Evolutionary conservation across 352 stramenopile genomes (phyloP).

Genomic region (Globisporangium paroecandrum): DNA sequence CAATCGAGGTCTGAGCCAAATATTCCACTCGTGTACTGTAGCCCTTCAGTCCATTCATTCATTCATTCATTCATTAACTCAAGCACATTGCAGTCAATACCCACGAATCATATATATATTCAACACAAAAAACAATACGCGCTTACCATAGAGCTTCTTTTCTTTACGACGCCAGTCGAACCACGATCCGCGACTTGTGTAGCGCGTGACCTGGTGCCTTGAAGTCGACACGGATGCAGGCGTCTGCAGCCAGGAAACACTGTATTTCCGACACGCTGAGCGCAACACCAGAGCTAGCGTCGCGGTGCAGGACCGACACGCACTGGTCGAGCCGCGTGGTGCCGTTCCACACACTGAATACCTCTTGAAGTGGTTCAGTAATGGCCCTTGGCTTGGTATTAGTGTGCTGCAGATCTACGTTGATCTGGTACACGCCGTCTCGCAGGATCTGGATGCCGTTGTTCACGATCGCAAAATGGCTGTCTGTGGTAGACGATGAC

Average conservation of each 20-base stretch:
- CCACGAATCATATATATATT: background rate
- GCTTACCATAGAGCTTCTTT: background rate
- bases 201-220: constrained; percentile 21
- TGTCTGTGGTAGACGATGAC: constrained; percentile 13
- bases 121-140: background rate
- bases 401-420: constrained; percentile 32
- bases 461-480: constrained; percentile 28
- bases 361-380: constrained; percentile 3
- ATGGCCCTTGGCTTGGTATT: background rate
- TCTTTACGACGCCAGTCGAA: constrained; percentile 10
- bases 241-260: constrained; percentile 21
- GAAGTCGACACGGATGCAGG: constrained; percentile 30
- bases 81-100: background rate
- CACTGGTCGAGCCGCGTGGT: constrained; percentile 35
- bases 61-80: background rate
- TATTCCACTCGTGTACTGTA: background rate
- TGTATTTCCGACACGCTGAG: constrained; percentile 29
- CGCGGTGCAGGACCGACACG: constrained; percentile 13
- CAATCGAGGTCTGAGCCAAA: background rate
- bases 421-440: constrained; percentile 28
- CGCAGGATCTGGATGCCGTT: constrained; percentile 26
- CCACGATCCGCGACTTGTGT: constrained; percentile 10
- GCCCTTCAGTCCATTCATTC: background rate
- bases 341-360: constrained; percentile 39
- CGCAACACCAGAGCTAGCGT: constrained; percentile 9